Evolutionary conservation across 2,329 filamentous ascomycete genomes (phyloP).

Genomic region (Colletotrichum eremochloae): DNA sequence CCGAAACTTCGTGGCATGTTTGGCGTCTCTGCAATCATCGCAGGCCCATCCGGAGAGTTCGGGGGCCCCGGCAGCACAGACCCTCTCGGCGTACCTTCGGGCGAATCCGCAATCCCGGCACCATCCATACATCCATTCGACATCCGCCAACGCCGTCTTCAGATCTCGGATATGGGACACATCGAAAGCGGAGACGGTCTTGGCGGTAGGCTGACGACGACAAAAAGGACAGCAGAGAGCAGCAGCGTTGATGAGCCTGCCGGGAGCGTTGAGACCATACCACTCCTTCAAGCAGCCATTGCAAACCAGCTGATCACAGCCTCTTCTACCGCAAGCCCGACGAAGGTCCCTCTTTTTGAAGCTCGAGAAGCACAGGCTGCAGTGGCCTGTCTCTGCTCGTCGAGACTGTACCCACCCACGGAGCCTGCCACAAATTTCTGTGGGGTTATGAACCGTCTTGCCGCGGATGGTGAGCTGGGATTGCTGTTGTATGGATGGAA

Average conservation of each 20-base stretch:
- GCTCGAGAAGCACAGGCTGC: slow-evolving; percentile 61
- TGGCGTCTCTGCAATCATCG: slow-evolving; percentile 52
- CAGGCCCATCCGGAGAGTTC: slow-evolving; percentile 57
- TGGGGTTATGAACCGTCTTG: slow-evolving; percentile 59
- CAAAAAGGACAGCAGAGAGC: slow-evolving; percentile 66
- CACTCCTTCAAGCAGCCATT: slow-evolving; percentile 55
- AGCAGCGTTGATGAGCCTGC: slow-evolving; percentile 60
- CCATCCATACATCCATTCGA: slow-evolving; percentile 63
- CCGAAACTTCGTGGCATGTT: slow-evolving; percentile 22
- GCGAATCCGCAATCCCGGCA: slow-evolving; percentile 59
- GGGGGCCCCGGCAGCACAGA: slow-evolving; percentile 58
- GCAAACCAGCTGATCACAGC: slow-evolving; percentile 61
- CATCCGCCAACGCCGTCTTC: slow-evolving; percentile 55
- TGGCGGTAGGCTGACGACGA: slow-evolving; percentile 56
- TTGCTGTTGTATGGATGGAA: slow-evolving; percentile 45
- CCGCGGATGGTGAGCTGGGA: slow-evolving; percentile 50
- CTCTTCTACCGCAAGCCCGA: slow-evolving; percentile 59
- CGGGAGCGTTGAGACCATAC: slow-evolving; percentile 61
- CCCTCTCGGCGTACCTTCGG: slow-evolving; percentile 56
- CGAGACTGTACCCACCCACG: slow-evolving; percentile 54
- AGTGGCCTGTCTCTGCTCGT: slow-evolving; percentile 54
- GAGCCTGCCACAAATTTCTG: slow-evolving; percentile 52
- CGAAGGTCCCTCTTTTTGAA: slow-evolving; percentile 54
- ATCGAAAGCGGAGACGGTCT: slow-evolving; percentile 54
- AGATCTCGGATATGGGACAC: slow-evolving; percentile 56